Conservation (phyloP, 768 basidiomycete species). For the Cystofilobasidium bisporidii region DNA sequence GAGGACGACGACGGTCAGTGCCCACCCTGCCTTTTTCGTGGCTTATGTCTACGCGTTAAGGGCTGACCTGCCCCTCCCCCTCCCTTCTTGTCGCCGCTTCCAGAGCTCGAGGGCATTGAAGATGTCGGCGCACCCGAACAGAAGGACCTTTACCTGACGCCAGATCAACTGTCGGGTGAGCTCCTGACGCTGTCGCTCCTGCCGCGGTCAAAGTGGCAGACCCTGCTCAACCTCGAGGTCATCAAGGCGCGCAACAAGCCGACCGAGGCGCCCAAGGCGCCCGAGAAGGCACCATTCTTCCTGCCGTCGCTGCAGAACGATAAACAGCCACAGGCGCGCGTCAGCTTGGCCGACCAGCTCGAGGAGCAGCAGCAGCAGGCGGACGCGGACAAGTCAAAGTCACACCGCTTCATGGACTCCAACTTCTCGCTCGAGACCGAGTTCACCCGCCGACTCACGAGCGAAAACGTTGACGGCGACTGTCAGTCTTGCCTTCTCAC, state of each 20-base stretch:
- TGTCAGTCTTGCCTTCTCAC: conserved; percentile 49
- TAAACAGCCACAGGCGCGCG: conserved; percentile 76
- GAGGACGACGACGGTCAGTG: conserved; percentile 69
- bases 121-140: conserved; percentile 50
- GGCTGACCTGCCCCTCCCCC: neutral
- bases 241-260: conserved; percentile 96
- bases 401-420: conserved; percentile 24
- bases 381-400: conserved; percentile 44
- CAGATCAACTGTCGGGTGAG: conserved; percentile 78
- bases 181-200: conserved; percentile 87
- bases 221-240: conserved; percentile 86
- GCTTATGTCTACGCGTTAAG: neutral
- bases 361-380: conserved; percentile 45
- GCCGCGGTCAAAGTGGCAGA: conserved; percentile 90
- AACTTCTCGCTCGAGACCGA: conserved; percentile 43
- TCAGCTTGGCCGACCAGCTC: conserved; percentile 51
- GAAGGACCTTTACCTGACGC: conserved; percentile 67
- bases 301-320: conserved; percentile 58
- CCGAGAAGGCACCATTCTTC: conserved; percentile 95
- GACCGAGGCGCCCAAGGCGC: conserved; percentile 85
- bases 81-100: neutral
- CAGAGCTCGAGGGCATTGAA: conserved; percentile 66
- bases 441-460: conserved; percentile 57
- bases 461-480: conserved; percentile 51
- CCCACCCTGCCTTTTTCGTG: neutral